Evolutionary conservation across 2,329 filamentous ascomycete species (phyloP).

Genomic region (Trichoderma harzianum): DNA sequence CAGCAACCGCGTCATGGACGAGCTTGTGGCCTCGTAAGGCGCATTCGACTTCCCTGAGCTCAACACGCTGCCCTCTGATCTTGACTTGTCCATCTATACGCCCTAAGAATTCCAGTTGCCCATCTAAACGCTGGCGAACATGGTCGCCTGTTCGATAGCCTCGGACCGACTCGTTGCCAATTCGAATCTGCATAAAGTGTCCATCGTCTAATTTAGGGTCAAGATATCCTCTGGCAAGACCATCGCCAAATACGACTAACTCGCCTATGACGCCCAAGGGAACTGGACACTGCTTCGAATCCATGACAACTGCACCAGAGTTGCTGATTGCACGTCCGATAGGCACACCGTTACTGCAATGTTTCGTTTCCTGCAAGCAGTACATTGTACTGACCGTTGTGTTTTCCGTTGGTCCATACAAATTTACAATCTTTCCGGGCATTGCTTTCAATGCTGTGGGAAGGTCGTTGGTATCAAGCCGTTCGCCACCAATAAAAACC

Average conservation of each 20-base stretch:
- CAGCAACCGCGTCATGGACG: background rate
- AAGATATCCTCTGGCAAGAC: background rate
- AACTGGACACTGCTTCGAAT: background rate
- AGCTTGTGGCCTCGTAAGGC: background rate
- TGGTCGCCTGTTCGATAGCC: background rate
- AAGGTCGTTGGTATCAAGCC: background rate
- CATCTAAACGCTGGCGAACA: background rate
- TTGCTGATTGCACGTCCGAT: background rate
- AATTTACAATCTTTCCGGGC: background rate
- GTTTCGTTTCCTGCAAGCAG: background rate
- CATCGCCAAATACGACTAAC: background rate
- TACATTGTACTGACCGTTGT: background rate
- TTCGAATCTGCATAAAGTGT: background rate
- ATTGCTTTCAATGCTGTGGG: background rate
- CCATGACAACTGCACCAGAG: background rate
- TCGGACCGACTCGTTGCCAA: background rate
- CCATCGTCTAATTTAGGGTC: background rate
- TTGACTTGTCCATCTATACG: slow-evolving; percentile 25
- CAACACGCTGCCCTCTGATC: slow-evolving; percentile 31
- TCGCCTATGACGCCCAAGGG: background rate
- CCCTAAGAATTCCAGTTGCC: background rate
- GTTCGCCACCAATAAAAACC: background rate
- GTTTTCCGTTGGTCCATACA: background rate
- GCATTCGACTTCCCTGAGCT: slow-evolving; percentile 29
- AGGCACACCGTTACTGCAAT: background rate